Conservation (phyloP, 2,329 filamentous ascomycete genomes). For the Exserohilum rostratum region DNA sequence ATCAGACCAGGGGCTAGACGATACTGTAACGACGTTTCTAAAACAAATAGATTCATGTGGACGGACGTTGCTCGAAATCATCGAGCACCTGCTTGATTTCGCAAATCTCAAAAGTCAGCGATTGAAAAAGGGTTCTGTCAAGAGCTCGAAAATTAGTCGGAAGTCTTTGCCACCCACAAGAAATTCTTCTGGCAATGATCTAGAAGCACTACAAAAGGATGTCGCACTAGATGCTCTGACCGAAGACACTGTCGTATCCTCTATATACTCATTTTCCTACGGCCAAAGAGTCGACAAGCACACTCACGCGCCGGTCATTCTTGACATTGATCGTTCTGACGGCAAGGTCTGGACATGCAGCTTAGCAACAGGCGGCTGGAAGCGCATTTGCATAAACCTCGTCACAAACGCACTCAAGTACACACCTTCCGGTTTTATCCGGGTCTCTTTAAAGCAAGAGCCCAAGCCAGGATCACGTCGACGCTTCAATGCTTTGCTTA, state of each 20-base stretch:
- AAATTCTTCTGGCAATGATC: slow-evolving; percentile 35
- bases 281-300: slow-evolving; percentile 15
- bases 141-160: slow-evolving; percentile 23
- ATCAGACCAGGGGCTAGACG: slow-evolving; percentile 37
- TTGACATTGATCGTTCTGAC: slow-evolving; percentile 24
- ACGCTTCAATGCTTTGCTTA: slow-evolving; percentile 42
- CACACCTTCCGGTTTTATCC: slow-evolving; percentile 41
- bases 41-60: slow-evolving; percentile 48
- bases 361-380: slow-evolving; percentile 40
- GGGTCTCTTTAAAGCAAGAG: slow-evolving; percentile 31
- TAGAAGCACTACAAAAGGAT: slow-evolving; percentile 38
- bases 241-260: slow-evolving; percentile 58
- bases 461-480: slow-evolving; percentile 13
- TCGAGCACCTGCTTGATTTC: slow-evolving; percentile 48
- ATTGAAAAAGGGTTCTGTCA: slow-evolving; percentile 30
- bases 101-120: slow-evolving; percentile 49
- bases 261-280: slow-evolving; percentile 34
- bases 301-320: slow-evolving; percentile 12
- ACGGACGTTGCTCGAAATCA: slow-evolving; percentile 48
- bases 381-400: slow-evolving; percentile 45
- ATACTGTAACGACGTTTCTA: too few species aligned
- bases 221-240: slow-evolving; percentile 42
- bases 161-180: slow-evolving; percentile 34
- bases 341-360: slow-evolving; percentile 38
- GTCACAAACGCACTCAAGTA: slow-evolving; percentile 47